Evolutionary conservation across 768 basidiomycete species (phyloP).

Genomic region (Suillus fuscotomentosus): DNA sequence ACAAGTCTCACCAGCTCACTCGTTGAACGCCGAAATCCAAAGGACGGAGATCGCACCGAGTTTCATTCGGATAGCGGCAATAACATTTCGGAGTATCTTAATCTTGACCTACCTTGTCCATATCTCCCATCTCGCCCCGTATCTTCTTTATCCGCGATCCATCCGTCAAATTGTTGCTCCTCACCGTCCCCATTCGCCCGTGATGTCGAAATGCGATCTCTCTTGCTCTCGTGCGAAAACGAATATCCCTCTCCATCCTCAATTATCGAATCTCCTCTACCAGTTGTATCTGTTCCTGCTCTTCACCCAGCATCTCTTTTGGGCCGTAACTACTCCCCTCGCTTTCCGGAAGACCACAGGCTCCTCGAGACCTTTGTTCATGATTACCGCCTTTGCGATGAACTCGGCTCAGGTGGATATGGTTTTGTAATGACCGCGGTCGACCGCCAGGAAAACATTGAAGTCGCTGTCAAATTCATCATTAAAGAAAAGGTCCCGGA

Average conservation of each 20-base stretch:
- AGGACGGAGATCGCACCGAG: not conserved
- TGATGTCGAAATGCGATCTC: constrained; percentile 14
- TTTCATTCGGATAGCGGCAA: not conserved
- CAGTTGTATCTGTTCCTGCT: not conserved
- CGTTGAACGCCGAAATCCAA: not conserved
- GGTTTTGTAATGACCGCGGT: constrained; percentile 91
- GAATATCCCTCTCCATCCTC: constrained; percentile 5
- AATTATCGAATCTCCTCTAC: constrained; percentile 5
- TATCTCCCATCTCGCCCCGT: no score
- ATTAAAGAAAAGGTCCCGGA: constrained; percentile 68
- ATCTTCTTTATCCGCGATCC: not conserved
- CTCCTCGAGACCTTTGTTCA: constrained; percentile 61
- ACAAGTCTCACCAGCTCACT: not conserved
- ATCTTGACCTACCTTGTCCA: not conserved
- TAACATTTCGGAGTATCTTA: not conserved
- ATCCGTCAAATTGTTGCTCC: not conserved
- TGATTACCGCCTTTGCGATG: constrained; percentile 63
- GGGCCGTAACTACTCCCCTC: constrained; percentile 37
- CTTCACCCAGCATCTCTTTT: constrained; percentile 12
- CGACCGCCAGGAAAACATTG: constrained; percentile 53
- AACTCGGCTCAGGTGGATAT: constrained; percentile 89
- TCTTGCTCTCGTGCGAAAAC: constrained; percentile 21
- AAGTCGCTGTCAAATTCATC: constrained; percentile 96
- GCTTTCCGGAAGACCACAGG: constrained; percentile 60
- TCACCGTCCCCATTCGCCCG: not conserved